Percentiles rank a stretch among this genome's conserved stretches.
These are phyloP conservation scores for Leccinellum rugosiceps DNA, from an alignment of 768 basidiomycete genomes.

Conservation along the genomic window DNA sequence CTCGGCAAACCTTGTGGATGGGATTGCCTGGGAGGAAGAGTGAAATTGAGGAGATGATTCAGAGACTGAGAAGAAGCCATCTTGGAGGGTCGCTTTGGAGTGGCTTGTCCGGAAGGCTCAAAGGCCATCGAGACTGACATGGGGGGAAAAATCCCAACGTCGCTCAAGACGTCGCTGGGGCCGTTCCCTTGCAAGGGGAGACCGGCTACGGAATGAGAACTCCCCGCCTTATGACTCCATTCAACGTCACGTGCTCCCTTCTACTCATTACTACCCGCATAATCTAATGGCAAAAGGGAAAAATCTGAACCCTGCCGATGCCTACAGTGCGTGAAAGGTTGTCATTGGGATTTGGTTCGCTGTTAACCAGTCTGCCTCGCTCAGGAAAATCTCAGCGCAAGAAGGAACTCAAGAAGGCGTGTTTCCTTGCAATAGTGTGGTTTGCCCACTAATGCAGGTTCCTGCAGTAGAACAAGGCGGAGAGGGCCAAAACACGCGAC, in stretches of 20 bases:
- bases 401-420: constrained; percentile 91
- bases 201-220: constrained; percentile 25
- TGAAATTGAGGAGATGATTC: constrained; percentile 92
- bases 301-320: constrained; percentile 90
- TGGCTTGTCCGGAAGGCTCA: constrained; percentile 29
- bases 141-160: constrained; percentile 12
- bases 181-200: constrained; percentile 51
- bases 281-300: constrained; percentile 77
- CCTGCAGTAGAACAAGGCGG: constrained; percentile 85
- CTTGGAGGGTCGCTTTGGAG: constrained; percentile 62
- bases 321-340: constrained; percentile 53
- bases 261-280: not conserved
- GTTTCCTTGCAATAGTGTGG: constrained; percentile 15
- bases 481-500: constrained; percentile 76
- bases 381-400: constrained; percentile 89
- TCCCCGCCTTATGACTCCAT: constrained; percentile 19
- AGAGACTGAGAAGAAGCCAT: constrained; percentile 62
- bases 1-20: constrained; percentile 61
- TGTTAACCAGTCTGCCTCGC: not conserved
- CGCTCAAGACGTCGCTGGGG: constrained; percentile 23
- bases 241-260: constrained; percentile 25
- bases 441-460: constrained; percentile 8
- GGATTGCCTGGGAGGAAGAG: constrained; percentile 81
- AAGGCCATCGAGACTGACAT: constrained; percentile 30
- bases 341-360: not conserved